Base-by-base conservation (phyloP, 2,329 filamentous ascomycete genomes). In the Hypoxylon sp. region DNA sequence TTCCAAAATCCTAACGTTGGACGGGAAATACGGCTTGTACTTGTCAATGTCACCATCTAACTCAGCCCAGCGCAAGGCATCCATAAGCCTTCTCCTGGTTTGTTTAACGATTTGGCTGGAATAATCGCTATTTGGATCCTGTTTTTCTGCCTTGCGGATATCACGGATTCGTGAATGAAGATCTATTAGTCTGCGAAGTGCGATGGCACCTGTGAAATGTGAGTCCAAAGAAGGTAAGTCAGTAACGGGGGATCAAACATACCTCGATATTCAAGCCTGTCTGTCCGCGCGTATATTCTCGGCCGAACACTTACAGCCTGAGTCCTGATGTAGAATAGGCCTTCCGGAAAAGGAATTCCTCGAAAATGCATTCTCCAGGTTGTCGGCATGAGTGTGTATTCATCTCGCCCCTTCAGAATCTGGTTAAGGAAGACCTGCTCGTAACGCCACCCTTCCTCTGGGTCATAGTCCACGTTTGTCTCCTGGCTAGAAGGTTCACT, bases 281-380 rank as follows among this genome's bases (percentile, higher is more conserved):
- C 65, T 29, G 63, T 69, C 23, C 63, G 74, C 16, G 72, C 70
- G 53, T 77, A 77, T 60, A 78, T 76, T 55, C 73, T 71, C 8
- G 76, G 76, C 23, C 75, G 73, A 21, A 34, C 29, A 47, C 70
- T 74, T 34, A 51, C 66, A 6, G 58, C 27, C 48, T 73, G 73
- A 12, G 64, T 71, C 57, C 74, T 68, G 41, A 58, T 29, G 47
- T 77, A 78, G 61, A 75, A 78, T 21, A 78, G 65, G 16, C 69
- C 69, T 25, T 75, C 70, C 5, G 76, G 74, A 19, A 77, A 61
- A 41, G 75, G 75, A 37, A 75, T 71, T 16, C 75, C 75, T 45
- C 69, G 70, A 53, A 78, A 74, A 61, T 75, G 71, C 69, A 75
- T 71, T 64, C 58, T 69, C 76, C 76, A 78, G 34, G 72, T 74